phyloP scores from a whole-genome alignment of 2,329 filamentous ascomycete species.

The Drechslerella stenobrocha region DNA sequence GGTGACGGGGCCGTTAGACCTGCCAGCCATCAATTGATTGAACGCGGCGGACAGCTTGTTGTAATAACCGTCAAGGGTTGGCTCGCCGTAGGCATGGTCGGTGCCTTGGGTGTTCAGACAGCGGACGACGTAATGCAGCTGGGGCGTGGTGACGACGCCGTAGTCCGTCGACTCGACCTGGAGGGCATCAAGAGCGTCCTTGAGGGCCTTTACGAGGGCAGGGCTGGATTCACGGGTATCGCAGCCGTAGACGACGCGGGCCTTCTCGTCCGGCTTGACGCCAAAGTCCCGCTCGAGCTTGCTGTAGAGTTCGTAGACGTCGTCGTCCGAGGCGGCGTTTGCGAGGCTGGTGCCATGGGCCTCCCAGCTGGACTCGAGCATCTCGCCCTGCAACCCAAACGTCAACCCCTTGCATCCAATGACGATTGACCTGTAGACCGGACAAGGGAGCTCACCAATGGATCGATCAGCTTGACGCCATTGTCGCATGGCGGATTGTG shows the following conservation, averaged over 20 bases:
- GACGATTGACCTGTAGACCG: conserved; percentile 1
- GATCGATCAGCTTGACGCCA: conserved; percentile 93
- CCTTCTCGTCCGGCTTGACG: conserved; percentile 68
- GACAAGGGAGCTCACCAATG: conserved; percentile 64
- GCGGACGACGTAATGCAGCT: conserved; percentile 93
- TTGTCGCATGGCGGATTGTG: conserved; percentile 91
- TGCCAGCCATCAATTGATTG: conserved; percentile 76
- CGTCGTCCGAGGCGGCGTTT: conserved; percentile 75
- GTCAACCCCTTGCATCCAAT: too few relatives aligned
- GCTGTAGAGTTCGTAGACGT: conserved; percentile 75
- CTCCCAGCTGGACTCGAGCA: conserved; percentile 94
- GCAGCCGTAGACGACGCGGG: conserved; percentile 83
- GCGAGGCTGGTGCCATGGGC: conserved; percentile 82
- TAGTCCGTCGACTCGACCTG: conserved; percentile 77
- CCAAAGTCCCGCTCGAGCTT: conserved; percentile 74
- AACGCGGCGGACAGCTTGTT: conserved; percentile 86
- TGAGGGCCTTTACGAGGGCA: conserved; percentile 75
- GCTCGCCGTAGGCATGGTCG: conserved; percentile 81
- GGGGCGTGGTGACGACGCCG: conserved; percentile 93
- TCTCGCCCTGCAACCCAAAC: conserved; percentile 71
- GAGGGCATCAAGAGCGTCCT: conserved; percentile 76
- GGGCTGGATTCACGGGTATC: conserved; percentile 93
- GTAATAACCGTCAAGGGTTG: conserved; percentile 91
- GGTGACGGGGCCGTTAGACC: conserved; percentile 69
- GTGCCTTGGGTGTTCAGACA: conserved; percentile 92